Evolutionary conservation across 768 basidiomycete species (phyloP).

Genomic region (Termitomyces sp.): DNA sequence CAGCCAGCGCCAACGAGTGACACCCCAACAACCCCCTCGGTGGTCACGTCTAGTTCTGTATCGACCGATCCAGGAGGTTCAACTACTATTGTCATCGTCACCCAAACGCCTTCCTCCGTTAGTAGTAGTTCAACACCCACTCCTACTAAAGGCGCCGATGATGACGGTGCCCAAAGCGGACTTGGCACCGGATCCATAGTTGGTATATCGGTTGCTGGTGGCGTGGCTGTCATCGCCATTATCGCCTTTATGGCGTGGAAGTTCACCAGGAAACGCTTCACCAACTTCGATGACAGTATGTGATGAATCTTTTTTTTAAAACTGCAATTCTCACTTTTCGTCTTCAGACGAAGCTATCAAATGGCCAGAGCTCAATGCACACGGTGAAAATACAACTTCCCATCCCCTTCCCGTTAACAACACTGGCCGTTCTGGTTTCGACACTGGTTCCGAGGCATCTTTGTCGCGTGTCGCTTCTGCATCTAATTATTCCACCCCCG

Average conservation of each 20-base stretch:
- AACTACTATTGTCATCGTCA: conserved; percentile 21
- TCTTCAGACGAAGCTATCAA: conserved; percentile 74
- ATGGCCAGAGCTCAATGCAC: conserved; percentile 83
- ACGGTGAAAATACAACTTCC: conserved; percentile 39
- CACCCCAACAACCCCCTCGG: conserved; percentile 2
- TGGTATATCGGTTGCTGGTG: conserved; percentile 78
- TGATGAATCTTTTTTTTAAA: conserved; percentile 13
- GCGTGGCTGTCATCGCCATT: conserved; percentile 66
- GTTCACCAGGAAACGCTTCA: conserved; percentile 71
- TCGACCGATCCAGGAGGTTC: conserved; percentile 16
- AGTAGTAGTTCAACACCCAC: conserved; percentile 21
- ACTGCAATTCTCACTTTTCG: conserved; percentile 1
- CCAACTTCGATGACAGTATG: conserved; percentile 77
- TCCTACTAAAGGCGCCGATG: conserved; percentile 16
- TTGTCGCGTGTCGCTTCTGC: conserved; percentile 46
- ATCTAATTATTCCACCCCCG: conserved; percentile 40
- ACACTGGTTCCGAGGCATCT: conserved; percentile 54
- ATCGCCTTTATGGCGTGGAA: conserved; percentile 82
- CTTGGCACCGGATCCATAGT: conserved; percentile 68
- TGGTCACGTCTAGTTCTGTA: conserved; percentile 3
- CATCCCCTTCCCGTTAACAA: conserved; percentile 65
- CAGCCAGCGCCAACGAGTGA: conserved; percentile 2
- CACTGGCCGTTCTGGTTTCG: conserved; percentile 70
- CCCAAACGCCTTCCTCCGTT: conserved; percentile 20
- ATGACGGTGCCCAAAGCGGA: conserved; percentile 24